Evolutionary conservation across 2,329 filamentous ascomycete species (phyloP).

Genomic region (Pseudogymnoascus sp.): DNA sequence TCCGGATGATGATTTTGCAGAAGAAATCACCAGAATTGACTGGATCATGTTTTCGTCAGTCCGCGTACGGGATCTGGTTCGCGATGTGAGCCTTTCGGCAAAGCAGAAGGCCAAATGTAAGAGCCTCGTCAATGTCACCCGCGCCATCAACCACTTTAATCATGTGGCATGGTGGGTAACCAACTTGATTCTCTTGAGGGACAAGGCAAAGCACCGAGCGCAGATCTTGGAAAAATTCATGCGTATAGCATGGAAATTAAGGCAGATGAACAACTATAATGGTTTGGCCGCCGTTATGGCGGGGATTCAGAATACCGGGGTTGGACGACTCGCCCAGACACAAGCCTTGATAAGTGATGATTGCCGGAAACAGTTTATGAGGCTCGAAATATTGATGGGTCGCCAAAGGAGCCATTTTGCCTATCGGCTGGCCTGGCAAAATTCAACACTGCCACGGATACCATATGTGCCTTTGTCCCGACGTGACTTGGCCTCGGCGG

Average conservation of each 20-base stretch:
- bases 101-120: slow-evolving; percentile 67
- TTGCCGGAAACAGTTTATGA: slow-evolving; percentile 75
- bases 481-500: slow-evolving; percentile 81
- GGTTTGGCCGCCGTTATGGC: slow-evolving; percentile 88
- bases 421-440: slow-evolving; percentile 96
- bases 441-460: slow-evolving; percentile 80
- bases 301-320: slow-evolving; percentile 79
- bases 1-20: slow-evolving; percentile 75
- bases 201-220: slow-evolving; percentile 92
- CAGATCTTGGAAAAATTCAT: slow-evolving; percentile 94
- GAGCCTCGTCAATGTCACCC: slow-evolving; percentile 77
- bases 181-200: slow-evolving; percentile 77
- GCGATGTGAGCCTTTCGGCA: slow-evolving; percentile 71
- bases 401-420: slow-evolving; percentile 88
- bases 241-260: slow-evolving; percentile 75
- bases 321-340: slow-evolving; percentile 76
- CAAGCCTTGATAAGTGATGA: slow-evolving; percentile 63
- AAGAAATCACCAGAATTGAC: slow-evolving; percentile 89
- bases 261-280: slow-evolving; percentile 95
- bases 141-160: slow-evolving; percentile 91
- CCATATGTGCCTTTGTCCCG: slow-evolving; percentile 88
- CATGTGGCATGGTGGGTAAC: slow-evolving; percentile 75
- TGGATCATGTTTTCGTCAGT: slow-evolving; percentile 98
- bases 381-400: slow-evolving; percentile 85
- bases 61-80: slow-evolving; percentile 82